Base-by-base conservation (phyloP, 2,329 filamentous ascomycete species). In the Fusarium heterosporum region DNA sequence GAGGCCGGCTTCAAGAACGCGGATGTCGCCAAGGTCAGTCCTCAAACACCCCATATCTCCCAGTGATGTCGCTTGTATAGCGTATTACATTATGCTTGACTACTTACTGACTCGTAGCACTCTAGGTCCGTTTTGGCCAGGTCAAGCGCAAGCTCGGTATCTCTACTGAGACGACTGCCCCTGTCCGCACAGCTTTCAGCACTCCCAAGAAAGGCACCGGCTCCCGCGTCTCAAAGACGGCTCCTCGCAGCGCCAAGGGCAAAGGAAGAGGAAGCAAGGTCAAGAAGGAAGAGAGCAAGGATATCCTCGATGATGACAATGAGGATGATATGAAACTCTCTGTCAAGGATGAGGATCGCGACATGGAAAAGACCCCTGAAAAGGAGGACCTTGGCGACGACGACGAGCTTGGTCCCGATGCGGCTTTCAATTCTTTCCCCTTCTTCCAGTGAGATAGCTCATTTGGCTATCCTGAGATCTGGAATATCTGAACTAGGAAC, bases 141-240 rank as follows among this genome's bases (percentile, higher is more conserved):
- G 80, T 86, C 61, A 85, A 82, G 73, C 75, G 77, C 43, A 83
- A 84, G 73, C 75, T 82, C 1, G 79, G 79, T 4, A 76, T 83
- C 39, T 70, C 70, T 36, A 72, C 71, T 59, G 75, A 77, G 7
- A 43, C 52, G 7, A 61, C 65, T 3, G 53, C 61, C 14, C 39
- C 61, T 4, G 13, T 39, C 38, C 68, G 65, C 7, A 48, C 34
- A 10, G 8, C 61, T 3, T 55, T 53, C 6, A 32, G 29, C 16
- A 56, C 67, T 30, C 62, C 64, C 54, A 77, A 74, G 62, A 77
- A 73, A 61, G 51, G 30, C 36, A 17, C 52, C 9, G 34, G 46
- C 14, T 72, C 64, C 47, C 78, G 74, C 64, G 72, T 79, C 25
- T 53, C 57, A 48, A 79, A 79, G 73, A 78, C 78, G 71, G 66